A percentile compares a stretch with the other conserved stretches of the same genome.
Evolutionary conservation across 2,329 filamentous ascomycete genomes (phyloP).

Genomic region (Myriangium duriaei): DNA sequence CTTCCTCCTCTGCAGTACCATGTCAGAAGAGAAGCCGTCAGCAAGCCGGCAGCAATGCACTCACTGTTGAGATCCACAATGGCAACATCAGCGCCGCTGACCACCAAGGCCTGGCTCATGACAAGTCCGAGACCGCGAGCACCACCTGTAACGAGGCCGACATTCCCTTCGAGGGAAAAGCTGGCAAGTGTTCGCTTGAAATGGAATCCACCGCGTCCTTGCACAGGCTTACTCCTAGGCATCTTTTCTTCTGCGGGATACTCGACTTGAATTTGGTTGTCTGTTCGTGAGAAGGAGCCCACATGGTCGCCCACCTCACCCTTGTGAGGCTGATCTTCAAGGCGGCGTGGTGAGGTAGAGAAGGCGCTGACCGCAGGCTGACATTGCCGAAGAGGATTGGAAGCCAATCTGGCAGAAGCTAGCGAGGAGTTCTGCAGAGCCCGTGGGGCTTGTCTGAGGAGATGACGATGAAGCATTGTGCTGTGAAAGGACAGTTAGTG

Average conservation of each 20-base stretch:
- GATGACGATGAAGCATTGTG: conserved; percentile 3
- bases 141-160: conserved; percentile 79
- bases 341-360: conserved; percentile 12
- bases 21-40: conserved; percentile 3
- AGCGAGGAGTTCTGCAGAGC: background rate
- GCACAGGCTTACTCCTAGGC: conserved; percentile 56
- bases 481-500: conserved; percentile 3
- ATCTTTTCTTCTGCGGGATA: conserved; percentile 71
- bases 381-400: background rate
- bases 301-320: conserved; percentile 32
- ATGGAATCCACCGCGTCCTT: conserved; percentile 66
- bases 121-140: conserved; percentile 80
- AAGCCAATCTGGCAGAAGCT: background rate
- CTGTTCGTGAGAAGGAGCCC: conserved; percentile 66
- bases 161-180: conserved; percentile 76
- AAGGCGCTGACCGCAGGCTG: conserved; percentile 15
- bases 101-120: conserved; percentile 84
- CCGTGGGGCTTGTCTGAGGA: background rate
- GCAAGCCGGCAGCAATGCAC: too few relatives aligned
- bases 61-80: conserved; percentile 88
- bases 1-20: conserved; percentile 69
- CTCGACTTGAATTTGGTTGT: conserved; percentile 63
- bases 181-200: conserved; percentile 73
- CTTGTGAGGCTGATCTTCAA: conserved; percentile 14
- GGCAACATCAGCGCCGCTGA: conserved; percentile 76